Evolutionary conservation across 108 stramenopile genomes (phyloP), one percentile per base, ranked within the genome.

Genomic region (Skeletonema marinoi): DNA sequence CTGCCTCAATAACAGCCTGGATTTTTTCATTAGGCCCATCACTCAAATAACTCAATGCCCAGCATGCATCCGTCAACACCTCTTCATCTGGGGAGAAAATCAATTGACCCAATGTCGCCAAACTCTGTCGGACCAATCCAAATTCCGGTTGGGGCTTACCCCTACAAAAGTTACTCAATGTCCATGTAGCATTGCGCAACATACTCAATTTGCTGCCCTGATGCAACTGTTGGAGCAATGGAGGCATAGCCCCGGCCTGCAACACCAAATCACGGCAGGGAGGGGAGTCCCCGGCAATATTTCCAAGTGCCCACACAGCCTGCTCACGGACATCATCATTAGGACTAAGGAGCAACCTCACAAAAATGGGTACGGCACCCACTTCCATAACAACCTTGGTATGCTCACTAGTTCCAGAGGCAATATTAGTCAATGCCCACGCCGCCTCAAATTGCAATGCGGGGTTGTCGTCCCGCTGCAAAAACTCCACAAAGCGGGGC

Each of bases 401-500:
- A 85, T 99, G 97, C 14, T 98, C 97, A n/a, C 91, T 86, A 13
- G 98, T 98, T 51, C 98, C 99, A n/a, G 65, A 60, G 41, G 99
- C 99, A 77, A 99, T 98, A 83, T 99, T 99, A 64, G 99, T 99
- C 36, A 99, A 76, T 13, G 98, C 98, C 99, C 99, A 99, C 6
- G 99, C 98, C 35, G 99, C 98, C 86, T 99, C 99, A 81, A 99
- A 99, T 78, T 99, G 99, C 65, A 98, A 92, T 6, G 93, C 95
- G 48, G 97, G 96, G 71, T 93, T 93, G 71, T 97, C 97, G 44
- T 93, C 95, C 13, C 95, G 80, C 70, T 89, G 91, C 48, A 99
- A 80, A 77, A 99, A 99, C 71, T 96, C 88, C 11, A 99, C 97
- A 76, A 99, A 97, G 63, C 96, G 91, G 25, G 97, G 97, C 42